Percentiles rank a stretch among this genome's conserved stretches.
Conservation (phyloP, 1,284 basidiomycete genomes). For the Cutaneotrichosporon curvatum region DNA sequence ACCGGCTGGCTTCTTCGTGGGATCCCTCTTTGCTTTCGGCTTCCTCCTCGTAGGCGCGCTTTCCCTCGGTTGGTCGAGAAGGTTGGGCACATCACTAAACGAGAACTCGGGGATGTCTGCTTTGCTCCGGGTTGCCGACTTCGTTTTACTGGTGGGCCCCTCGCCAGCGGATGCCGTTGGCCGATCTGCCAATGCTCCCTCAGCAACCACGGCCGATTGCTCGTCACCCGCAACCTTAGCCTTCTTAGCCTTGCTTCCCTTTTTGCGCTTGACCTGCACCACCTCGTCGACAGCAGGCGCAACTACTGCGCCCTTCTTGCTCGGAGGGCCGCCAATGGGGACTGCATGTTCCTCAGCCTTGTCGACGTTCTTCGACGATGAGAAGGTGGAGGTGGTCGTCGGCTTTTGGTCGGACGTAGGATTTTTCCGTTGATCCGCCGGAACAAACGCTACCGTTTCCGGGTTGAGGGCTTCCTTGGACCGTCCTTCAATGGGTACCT, state of each 20-base stretch:
- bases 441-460: slow-evolving; percentile 65
- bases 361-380: too few species aligned
- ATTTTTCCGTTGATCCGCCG: slow-evolving; percentile 43
- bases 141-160: too few species aligned
- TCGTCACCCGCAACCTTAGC: too few species aligned
- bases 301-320: too few species aligned
- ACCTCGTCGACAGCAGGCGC: not conserved
- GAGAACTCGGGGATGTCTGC: slow-evolving; percentile 57
- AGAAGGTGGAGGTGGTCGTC: too few species aligned
- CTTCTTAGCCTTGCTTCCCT: not conserved
- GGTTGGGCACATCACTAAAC: slow-evolving; percentile 64
- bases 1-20: not conserved
- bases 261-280: not conserved
- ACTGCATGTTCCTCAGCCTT: too few species aligned
- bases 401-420: slow-evolving; percentile 25
- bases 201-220: too few species aligned
- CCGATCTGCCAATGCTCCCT: too few species aligned
- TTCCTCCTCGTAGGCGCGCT: slow-evolving; percentile 3
- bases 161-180: too few species aligned
- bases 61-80: slow-evolving; percentile 55
- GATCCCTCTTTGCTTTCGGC: slow-evolving; percentile 34
- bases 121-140: not conserved
- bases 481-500: too few species aligned
- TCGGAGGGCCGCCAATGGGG: too few species aligned
- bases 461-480: slow-evolving; percentile 28